Conservation (phyloP, 2,329 filamentous ascomycete species). For the Hypomyces perniciosus region DNA sequence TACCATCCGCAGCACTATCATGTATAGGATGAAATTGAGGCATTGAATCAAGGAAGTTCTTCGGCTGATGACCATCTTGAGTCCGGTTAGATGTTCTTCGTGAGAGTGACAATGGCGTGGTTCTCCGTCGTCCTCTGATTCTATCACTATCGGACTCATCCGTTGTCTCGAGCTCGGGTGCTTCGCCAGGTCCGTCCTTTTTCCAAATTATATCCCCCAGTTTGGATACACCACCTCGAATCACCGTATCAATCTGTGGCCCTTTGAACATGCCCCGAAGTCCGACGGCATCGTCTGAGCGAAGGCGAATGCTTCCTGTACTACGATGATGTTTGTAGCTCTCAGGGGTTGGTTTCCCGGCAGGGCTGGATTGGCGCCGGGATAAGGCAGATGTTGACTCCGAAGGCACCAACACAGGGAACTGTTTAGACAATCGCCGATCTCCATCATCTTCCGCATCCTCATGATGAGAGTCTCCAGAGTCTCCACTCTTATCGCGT, state of each 20-base stretch:
- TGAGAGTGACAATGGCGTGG: slow-evolving; percentile 30
- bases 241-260: slow-evolving; percentile 64
- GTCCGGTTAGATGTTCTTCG: slow-evolving; percentile 28
- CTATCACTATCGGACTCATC: slow-evolving; percentile 45
- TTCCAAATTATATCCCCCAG: slow-evolving; percentile 53
- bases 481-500: slow-evolving; percentile 47
- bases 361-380: slow-evolving; percentile 14
- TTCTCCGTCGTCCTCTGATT: slow-evolving; percentile 33
- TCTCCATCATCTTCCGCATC: slow-evolving; percentile 30
- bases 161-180: slow-evolving; percentile 35
- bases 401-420: slow-evolving; percentile 17
- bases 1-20: slow-evolving; percentile 17
- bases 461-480: slow-evolving; percentile 26
- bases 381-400: slow-evolving; percentile 17
- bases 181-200: slow-evolving; percentile 37
- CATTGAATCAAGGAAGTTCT: slow-evolving; percentile 47
- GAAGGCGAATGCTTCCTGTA: slow-evolving; percentile 43
- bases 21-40: slow-evolving; percentile 40
- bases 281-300: slow-evolving; percentile 26
- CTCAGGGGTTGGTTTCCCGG: slow-evolving; percentile 28
- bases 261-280: slow-evolving; percentile 70
- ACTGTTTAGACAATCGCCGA: slow-evolving; percentile 22
- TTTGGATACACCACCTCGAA: slow-evolving; percentile 54
- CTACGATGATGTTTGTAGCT: slow-evolving; percentile 23
- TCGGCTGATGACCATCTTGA: slow-evolving; percentile 28